A percentile compares a stretch with the other conserved stretches of the same genome.
These are phyloP conservation scores for Boeremia lycopersici DNA, from an alignment of 2,329 filamentous ascomycete genomes.

Conservation along the genomic window DNA sequence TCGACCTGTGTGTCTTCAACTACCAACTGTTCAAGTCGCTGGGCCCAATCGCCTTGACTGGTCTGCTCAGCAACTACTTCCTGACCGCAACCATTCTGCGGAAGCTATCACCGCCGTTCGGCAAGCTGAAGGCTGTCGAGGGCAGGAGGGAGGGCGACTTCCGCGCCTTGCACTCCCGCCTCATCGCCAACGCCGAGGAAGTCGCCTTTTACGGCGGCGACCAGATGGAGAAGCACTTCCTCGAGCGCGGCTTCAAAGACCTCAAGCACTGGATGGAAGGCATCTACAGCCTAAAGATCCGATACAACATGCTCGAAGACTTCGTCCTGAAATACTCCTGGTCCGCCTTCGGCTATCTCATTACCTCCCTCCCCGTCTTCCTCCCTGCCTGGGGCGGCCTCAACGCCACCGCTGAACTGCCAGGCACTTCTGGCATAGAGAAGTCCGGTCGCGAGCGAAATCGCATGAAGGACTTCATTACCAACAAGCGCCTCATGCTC, in stretches of 20 bases:
- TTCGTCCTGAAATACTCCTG: conserved; percentile 98
- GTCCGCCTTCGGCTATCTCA: conserved; percentile 95
- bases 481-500: conserved; percentile 97
- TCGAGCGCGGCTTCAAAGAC: conserved; percentile 90
- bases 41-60: conserved; percentile 83
- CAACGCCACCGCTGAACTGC: conserved; percentile 72
- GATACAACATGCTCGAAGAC: conserved; percentile 98
- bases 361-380: conserved; percentile 92
- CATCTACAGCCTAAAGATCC: conserved; percentile 96
- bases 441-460: conserved; percentile 72
- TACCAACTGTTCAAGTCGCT: conserved; percentile 94
- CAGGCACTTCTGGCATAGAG: conserved; percentile 43
- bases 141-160: conserved; percentile 96
- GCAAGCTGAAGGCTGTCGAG: conserved; percentile 95
- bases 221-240: conserved; percentile 90
- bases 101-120: conserved; percentile 90
- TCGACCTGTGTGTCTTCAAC: conserved; percentile 98
- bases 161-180: conserved; percentile 82
- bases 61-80: conserved; percentile 90
- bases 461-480: conserved; percentile 98
- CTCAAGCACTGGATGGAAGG: conserved; percentile 97
- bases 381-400: conserved; percentile 91
- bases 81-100: conserved; percentile 89
- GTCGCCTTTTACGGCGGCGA: conserved; percentile 97
- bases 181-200: conserved; percentile 97